Conservation (phyloP, 1,139 yeast species). For the Pichia sp. region DNA sequence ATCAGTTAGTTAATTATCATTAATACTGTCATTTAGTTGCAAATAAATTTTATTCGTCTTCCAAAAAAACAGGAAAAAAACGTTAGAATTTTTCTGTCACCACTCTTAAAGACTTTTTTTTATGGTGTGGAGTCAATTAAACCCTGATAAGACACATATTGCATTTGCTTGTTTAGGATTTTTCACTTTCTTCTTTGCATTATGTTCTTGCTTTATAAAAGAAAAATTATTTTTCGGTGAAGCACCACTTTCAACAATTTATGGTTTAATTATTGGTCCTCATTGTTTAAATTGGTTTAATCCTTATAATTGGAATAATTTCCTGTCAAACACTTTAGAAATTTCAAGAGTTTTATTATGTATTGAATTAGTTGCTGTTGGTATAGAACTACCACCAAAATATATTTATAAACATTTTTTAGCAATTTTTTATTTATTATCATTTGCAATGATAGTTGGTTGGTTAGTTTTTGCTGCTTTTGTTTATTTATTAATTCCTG, state of each 20-base stretch:
- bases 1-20: too few species aligned
- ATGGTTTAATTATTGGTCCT: slow-evolving; percentile 91
- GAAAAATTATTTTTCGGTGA: slow-evolving; percentile 92
- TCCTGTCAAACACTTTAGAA: slow-evolving; percentile 79
- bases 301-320: slow-evolving; percentile 89
- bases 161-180: slow-evolving; percentile 92
- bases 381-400: slow-evolving; percentile 90
- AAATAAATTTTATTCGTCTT: too few species aligned
- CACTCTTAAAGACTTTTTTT: too few species aligned
- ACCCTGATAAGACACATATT: slow-evolving; percentile 51
- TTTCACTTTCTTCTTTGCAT: slow-evolving; percentile 77
- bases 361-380: slow-evolving; percentile 94
- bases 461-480: slow-evolving; percentile 88
- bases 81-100: too few species aligned
- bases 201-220: slow-evolving; percentile 83
- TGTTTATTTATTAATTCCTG: slow-evolving; percentile 78
- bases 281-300: slow-evolving; percentile 85
- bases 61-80: too few species aligned
- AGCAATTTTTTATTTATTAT: slow-evolving; percentile 69
- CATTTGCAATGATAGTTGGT: slow-evolving; percentile 93
- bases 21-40: too few species aligned
- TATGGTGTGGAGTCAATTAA: slow-evolving; percentile 30
- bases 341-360: slow-evolving; percentile 82
- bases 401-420: slow-evolving; percentile 88
- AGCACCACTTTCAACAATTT: slow-evolving; percentile 87